These are phyloP conservation scores for Diophrys appendiculata DNA, from an alignment of 73 alveolate species.

Conservation along the genomic window DNA sequence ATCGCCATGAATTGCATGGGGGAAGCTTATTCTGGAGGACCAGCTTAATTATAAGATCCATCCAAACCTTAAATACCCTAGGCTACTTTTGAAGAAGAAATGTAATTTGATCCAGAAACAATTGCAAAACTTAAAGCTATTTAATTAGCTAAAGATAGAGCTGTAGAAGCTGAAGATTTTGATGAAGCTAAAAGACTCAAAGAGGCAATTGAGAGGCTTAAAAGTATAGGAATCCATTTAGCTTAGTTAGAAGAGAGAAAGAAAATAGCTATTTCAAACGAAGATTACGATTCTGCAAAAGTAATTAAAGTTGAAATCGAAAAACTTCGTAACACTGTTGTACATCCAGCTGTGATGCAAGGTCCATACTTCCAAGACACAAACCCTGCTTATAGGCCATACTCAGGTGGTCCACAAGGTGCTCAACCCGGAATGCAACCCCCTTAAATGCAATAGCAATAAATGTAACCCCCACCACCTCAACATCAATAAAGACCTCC, in stretches of 20 bases:
- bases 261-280: constrained; percentile 90
- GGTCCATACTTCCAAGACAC: constrained; percentile 25
- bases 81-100: constrained; percentile 76
- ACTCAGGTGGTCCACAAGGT: constrained; percentile 42
- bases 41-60: no score
- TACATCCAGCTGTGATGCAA: constrained; percentile 9
- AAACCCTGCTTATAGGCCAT: constrained; percentile 27
- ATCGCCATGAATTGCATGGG: constrained; percentile 83
- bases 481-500: no score
- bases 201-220: constrained; percentile 88
- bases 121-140: constrained; percentile 85
- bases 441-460: no score
- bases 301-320: constrained; percentile 95
- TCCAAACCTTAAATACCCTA: constrained; percentile 4
- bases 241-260: constrained; percentile 88
- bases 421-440: no score
- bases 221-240: constrained; percentile 74
- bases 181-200: constrained; percentile 94
- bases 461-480: no score
- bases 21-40: no score
- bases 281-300: constrained; percentile 95
- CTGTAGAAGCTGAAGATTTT: constrained; percentile 94
- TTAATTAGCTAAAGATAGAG: constrained; percentile 86
- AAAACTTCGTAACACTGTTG: constrained; percentile 84
- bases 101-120: constrained; percentile 81